These are phyloP conservation scores for Lasiodiplodia hormozganensis DNA, from an alignment of 2,329 filamentous ascomycete genomes.

Conservation along the genomic window DNA sequence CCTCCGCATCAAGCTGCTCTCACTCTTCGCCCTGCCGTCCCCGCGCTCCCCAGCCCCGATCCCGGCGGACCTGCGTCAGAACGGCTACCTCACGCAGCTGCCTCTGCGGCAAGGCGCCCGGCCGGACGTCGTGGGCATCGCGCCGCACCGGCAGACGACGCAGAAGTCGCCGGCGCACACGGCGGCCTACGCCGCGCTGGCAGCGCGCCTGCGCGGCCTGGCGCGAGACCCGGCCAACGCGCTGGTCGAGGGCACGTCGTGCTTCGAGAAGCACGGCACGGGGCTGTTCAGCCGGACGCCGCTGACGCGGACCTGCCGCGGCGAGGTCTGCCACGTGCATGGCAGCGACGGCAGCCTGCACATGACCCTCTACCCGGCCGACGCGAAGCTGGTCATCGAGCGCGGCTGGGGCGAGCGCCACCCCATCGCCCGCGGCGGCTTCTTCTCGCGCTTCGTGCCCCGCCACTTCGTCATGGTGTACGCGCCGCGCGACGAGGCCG, in stretches of 20 bases:
- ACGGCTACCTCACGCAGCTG: conserved; percentile 67
- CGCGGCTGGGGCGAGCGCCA: conserved; percentile 80
- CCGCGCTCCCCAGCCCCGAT: conserved; percentile 67
- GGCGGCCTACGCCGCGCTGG: conserved; percentile 50
- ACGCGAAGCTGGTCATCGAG: conserved; percentile 73
- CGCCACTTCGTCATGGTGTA: conserved; percentile 82
- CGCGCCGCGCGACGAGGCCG: conserved; percentile 72
- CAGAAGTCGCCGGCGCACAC: conserved; percentile 64
- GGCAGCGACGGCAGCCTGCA: conserved; percentile 79
- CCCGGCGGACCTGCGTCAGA: conserved; percentile 57
- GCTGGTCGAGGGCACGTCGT: conserved; percentile 66
- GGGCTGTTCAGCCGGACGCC: conserved; percentile 74
- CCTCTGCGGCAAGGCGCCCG: conserved; percentile 68
- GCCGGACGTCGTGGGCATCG: conserved; percentile 75
- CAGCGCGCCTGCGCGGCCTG: conserved; percentile 39
- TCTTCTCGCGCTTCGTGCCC: conserved; percentile 72
- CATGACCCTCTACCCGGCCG: conserved; percentile 78
- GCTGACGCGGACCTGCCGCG: conserved; percentile 73
- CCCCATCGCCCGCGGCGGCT: conserved; percentile 70
- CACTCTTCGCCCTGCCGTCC: conserved; percentile 73
- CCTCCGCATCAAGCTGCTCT: conserved; percentile 73
- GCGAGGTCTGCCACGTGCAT: conserved; percentile 85
- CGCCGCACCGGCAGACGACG: conserved; percentile 79
- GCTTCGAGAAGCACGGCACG: conserved; percentile 82
- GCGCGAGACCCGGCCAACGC: conserved; percentile 38